phyloP scores from a whole-genome alignment of 495 filamentous ascomycete species.

The Thermothielavioides terrestris region DNA sequence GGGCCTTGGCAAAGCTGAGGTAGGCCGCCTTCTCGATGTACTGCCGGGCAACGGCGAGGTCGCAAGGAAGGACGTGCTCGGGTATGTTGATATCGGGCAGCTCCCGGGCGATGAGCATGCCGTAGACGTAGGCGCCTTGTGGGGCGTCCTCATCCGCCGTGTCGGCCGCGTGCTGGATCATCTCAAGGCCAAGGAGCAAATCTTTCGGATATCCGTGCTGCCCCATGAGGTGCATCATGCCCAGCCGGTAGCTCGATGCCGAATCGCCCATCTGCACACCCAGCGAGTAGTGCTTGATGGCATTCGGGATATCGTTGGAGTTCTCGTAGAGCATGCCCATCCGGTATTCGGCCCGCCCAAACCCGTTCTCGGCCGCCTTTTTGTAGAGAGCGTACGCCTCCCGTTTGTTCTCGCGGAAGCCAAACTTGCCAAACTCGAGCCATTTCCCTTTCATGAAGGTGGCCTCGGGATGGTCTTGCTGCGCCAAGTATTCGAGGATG shows the following conservation, averaged over 20 bases:
- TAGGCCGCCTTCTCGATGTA: slow-evolving; percentile 97
- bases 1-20: slow-evolving; percentile 92
- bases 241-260: slow-evolving; percentile 87
- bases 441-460: slow-evolving; percentile 94
- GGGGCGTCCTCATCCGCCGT: slow-evolving; percentile 95
- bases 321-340: slow-evolving; percentile 98
- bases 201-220: slow-evolving; percentile 86
- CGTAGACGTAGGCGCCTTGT: slow-evolving; percentile 93
- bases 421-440: slow-evolving; percentile 97
- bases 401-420: slow-evolving; percentile 77
- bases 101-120: slow-evolving; percentile 87
- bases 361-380: slow-evolving; percentile 80
- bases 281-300: slow-evolving; percentile 76
- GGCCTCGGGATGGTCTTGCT: slow-evolving; percentile 87
- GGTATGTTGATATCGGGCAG: slow-evolving; percentile 81
- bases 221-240: slow-evolving; percentile 94
- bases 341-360: slow-evolving; percentile 87
- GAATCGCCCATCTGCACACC: slow-evolving; percentile 75
- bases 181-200: slow-evolving; percentile 63
- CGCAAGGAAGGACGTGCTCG: slow-evolving; percentile 57
- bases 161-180: slow-evolving; percentile 74
- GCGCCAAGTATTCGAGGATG: slow-evolving; percentile 79
- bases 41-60: slow-evolving; percentile 64
- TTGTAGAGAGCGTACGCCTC: slow-evolving; percentile 84
- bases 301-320: slow-evolving; percentile 83